A percentile compares a stretch with the other conserved stretches of the same genome.
Conservation (phyloP, 768 basidiomycete genomes). For the Cubamyces lactineus region DNA sequence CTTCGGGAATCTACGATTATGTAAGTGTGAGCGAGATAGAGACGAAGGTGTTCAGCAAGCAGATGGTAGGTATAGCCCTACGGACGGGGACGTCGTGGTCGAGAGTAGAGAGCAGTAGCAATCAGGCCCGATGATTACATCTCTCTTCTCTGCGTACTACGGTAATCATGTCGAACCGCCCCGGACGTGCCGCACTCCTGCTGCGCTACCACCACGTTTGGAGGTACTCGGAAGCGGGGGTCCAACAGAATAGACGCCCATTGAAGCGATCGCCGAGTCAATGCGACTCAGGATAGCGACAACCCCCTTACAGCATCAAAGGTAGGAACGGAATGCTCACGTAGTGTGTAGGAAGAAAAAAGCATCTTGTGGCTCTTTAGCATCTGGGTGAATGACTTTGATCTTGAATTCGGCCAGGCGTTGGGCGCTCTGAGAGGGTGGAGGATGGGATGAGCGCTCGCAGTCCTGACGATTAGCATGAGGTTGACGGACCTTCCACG, state of each 20-base stretch:
- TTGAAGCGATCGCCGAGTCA: neutral
- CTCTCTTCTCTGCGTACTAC: no score
- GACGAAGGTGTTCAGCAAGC: no score
- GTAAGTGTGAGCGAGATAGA: no score
- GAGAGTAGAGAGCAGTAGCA: no score
- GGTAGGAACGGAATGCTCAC: conserved; percentile 44
- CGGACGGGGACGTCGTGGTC: no score
- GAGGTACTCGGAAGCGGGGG: no score
- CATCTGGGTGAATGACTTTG: conserved; percentile 67
- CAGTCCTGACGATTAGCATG: conserved; percentile 3
- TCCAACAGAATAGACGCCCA: neutral
- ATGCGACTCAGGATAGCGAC: neutral
- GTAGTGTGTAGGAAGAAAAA: conserved; percentile 70
- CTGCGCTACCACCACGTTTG: no score
- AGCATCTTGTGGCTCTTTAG: conserved; percentile 56
- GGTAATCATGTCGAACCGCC: no score
- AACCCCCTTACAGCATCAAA: neutral
- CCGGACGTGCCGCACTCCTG: no score
- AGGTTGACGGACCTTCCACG: conserved; percentile 68
- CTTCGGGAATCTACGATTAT: conserved; percentile 64
- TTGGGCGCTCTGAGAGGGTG: conserved; percentile 56
- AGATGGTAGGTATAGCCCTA: no score
- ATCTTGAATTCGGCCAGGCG: conserved; percentile 79
- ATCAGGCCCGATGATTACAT: no score
- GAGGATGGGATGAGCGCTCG: conserved; percentile 2